Evolutionary conservation across 495 filamentous ascomycete species (phyloP).

Genomic region (Collariella sp.): DNA sequence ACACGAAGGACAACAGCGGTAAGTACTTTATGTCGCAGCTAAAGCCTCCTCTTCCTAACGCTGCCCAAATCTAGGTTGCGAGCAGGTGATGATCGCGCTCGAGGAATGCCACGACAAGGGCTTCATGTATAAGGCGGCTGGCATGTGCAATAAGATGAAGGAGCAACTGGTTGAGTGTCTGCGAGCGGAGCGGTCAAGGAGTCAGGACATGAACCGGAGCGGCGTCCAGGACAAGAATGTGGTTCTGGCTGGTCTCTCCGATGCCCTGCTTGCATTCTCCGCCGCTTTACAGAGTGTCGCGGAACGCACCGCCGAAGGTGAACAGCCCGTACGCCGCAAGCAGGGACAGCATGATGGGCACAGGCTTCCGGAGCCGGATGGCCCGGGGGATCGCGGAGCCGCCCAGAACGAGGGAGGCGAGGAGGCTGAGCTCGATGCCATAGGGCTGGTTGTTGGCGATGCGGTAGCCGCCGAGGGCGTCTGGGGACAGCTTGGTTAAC

Average conservation of each 20-base stretch:
- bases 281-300: slow-evolving; percentile 22
- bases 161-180: slow-evolving; percentile 73
- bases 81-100: slow-evolving; percentile 82
- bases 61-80: slow-evolving; percentile 56
- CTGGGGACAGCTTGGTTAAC: slow-evolving; percentile 17
- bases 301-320: slow-evolving; percentile 52
- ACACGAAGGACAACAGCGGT: slow-evolving; percentile 86
- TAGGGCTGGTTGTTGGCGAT: slow-evolving; percentile 57
- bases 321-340: slow-evolving; percentile 51
- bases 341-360: slow-evolving; percentile 64
- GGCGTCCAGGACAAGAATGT: slow-evolving; percentile 55
- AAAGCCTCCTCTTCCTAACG: neutral
- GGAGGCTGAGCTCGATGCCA: slow-evolving; percentile 64
- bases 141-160: slow-evolving; percentile 86
- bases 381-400: slow-evolving; percentile 78
- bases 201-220: slow-evolving; percentile 67
- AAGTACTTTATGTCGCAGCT: slow-evolving; percentile 13
- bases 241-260: neutral
- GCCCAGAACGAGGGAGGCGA: slow-evolving; percentile 74
- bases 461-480: slow-evolving; percentile 62
- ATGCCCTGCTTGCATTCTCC: neutral
- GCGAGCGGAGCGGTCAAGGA: slow-evolving; percentile 64
- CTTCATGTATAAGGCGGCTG: slow-evolving; percentile 79
- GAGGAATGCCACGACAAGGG: slow-evolving; percentile 93
- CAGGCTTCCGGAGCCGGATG: slow-evolving; percentile 65